Base-by-base conservation (phyloP, 306 rosid genomes). In the Cucurbita ficifolia region DNA sequence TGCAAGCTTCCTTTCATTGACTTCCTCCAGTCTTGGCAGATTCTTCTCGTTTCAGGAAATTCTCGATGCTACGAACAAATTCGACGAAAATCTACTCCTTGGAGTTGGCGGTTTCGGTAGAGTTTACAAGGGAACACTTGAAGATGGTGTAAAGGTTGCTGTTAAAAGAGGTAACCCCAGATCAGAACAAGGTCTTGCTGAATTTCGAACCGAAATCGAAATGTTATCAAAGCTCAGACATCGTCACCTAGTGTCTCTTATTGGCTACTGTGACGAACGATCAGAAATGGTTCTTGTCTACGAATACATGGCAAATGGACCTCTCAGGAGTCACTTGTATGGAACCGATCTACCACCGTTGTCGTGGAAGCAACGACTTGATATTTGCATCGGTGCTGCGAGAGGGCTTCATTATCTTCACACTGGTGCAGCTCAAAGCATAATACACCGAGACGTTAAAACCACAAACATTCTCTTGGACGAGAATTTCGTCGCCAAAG, bases 261-360 rank as follows among this genome's bases (percentile, higher is more conserved):
- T 94, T 70, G 98, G 98, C 58, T 89, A 94, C 39, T 94, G 98
- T 53, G 97, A 94, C 77, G 97, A 94, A 81, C 82, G 95, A 81
- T 89, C 97, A 35, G 98, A 90, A 81, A 94, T 91, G 99, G 82
- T 94, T 78, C 96, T 94, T 57, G 97, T 91, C 65, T 94, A 94
- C 57, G 99, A 94, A 70, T 94, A 86, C 83, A 94, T 94, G 99
- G 95, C 97, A 50, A 94, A 94, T 79, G 99, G 99, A 75, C 97
- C 99, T 61, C 87, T 94, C 38, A 75, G 99, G 80, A 91, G 97
- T 81, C 99, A 94, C 79, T 75, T 94, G 84, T 94, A 94, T 76
- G 99, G 99, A 78, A 82, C 97, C 13, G 91, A 87, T 76, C 83
- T 91, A 17, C 97, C 97, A 16, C 75, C 87, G 17, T 73, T 94